Percentiles rank a stretch among this genome's conserved stretches.
Evolutionary conservation across 345 rosid genomes (phyloP).

Genomic region (Fremontodendron californicum): DNA sequence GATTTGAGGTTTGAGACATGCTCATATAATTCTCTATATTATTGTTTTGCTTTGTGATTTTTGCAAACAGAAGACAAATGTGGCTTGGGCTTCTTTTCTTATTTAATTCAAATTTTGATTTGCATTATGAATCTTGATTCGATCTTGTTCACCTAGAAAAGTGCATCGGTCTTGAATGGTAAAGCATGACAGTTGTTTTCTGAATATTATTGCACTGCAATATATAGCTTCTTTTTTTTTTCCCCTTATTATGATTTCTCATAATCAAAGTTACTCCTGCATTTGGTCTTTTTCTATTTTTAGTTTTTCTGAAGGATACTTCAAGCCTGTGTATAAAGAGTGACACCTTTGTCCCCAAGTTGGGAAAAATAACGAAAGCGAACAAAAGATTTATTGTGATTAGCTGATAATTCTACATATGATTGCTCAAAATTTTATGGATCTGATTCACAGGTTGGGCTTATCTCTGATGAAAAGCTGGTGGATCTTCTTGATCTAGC

Average conservation of each 20-base stretch:
- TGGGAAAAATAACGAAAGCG: neutral
- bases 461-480: slow-evolving; percentile 89
- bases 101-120: neutral
- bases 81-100: too few relatives aligned
- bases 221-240: neutral
- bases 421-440: slow-evolving; percentile 11
- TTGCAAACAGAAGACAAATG: neutral
- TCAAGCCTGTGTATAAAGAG: neutral
- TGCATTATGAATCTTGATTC: neutral
- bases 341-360: neutral
- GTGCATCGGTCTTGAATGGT: neutral
- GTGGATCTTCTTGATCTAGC: slow-evolving; percentile 99
- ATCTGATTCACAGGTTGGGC: slow-evolving; percentile 65
- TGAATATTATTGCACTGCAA: neutral
- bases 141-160: neutral
- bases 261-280: neutral
- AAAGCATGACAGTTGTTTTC: neutral
- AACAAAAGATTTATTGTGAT: neutral
- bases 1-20: neutral
- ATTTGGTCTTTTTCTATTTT: neutral
- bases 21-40: neutral
- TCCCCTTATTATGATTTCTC: neutral
- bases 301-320: neutral
- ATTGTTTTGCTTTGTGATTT: neutral
- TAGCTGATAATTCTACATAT: slow-evolving; percentile 11